phyloP scores from a whole-genome alignment of 345 rosid species.

The Eucalyptus shirleyi region DNA sequence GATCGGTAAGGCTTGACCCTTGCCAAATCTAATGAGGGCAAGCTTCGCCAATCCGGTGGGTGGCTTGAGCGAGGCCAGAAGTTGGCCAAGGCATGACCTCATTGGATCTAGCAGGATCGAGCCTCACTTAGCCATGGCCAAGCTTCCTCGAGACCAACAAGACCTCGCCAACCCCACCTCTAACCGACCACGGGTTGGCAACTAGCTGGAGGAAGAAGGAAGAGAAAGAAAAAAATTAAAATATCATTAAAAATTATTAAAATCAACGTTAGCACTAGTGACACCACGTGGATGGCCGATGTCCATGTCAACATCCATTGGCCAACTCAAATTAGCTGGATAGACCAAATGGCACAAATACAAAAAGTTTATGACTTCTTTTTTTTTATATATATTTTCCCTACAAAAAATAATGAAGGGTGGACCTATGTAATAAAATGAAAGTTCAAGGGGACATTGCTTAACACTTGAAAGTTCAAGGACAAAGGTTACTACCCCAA shows the following conservation, averaged over 20 bases:
- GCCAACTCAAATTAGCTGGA: rapidly evolving
- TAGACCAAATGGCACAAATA: rapidly evolving
- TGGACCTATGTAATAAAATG: not conserved
- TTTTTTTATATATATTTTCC: too few species aligned
- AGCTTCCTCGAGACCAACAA: rapidly evolving
- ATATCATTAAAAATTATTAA: too few species aligned
- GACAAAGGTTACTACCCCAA: not conserved
- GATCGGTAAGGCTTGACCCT: rapidly evolving
- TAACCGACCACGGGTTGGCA: rapidly evolving
- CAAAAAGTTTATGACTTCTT: too few species aligned
- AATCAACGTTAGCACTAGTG: rapidly evolving
- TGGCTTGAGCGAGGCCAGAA: rapidly evolving
- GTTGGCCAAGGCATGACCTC: too few species aligned
- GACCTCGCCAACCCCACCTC: rapidly evolving
- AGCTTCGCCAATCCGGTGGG: rapidly evolving
- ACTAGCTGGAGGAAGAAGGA: rapidly evolving
- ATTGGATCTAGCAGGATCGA: rapidly evolving
- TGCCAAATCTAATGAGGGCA: too few species aligned
- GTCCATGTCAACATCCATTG: too few species aligned
- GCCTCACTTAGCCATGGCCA: too few species aligned
- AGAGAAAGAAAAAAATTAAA: too few species aligned
- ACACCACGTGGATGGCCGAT: rapidly evolving
- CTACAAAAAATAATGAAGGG: not conserved
- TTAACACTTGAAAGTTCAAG: not conserved
- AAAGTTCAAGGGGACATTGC: not conserved